Evolutionary conservation across 306 rosid genomes (phyloP).

Genomic region (Dicorynia guianensis): DNA sequence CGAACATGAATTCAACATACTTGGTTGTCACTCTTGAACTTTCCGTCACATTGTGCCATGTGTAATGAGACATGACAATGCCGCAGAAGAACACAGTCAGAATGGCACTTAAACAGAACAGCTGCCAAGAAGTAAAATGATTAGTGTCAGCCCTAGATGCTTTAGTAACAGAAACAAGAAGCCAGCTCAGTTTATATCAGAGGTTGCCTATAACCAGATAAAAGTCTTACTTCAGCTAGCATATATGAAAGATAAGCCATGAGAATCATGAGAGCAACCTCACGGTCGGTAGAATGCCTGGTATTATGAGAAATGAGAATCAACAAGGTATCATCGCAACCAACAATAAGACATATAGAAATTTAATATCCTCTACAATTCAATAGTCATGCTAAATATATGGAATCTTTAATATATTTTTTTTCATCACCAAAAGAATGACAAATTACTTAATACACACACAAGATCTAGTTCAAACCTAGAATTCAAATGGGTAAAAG

Average conservation of each 20-base stretch:
- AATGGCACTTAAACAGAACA: slow-evolving; percentile 88
- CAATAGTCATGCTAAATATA: too few relatives aligned
- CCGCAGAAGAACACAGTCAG: slow-evolving; percentile 98
- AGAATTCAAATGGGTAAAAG: too few relatives aligned
- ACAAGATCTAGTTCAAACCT: too few relatives aligned
- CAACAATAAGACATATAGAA: not conserved
- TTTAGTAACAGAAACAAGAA: not conserved
- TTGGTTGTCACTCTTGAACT: slow-evolving; percentile 97
- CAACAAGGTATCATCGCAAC: slow-evolving; percentile 15
- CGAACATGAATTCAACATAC: slow-evolving; percentile 55
- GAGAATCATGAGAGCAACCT: slow-evolving; percentile 97
- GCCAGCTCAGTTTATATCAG: not conserved
- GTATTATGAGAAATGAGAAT: slow-evolving; percentile 27
- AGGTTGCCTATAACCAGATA: slow-evolving; percentile 3
- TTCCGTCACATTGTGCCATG: slow-evolving; percentile 99
- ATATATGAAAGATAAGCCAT: slow-evolving; percentile 97
- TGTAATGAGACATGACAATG: slow-evolving; percentile 98
- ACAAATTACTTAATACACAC: too few relatives aligned
- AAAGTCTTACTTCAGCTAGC: slow-evolving; percentile 79
- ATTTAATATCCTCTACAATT: too few relatives aligned
- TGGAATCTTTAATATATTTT: too few relatives aligned
- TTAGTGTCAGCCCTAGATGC: slow-evolving; percentile 23
- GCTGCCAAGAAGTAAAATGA: slow-evolving; percentile 59
- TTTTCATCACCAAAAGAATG: too few relatives aligned
- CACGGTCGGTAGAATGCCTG: slow-evolving; percentile 95